phyloP scores from a whole-genome alignment of 192 early-diverging fungal genomes.

The Backusella morwellensis region DNA sequence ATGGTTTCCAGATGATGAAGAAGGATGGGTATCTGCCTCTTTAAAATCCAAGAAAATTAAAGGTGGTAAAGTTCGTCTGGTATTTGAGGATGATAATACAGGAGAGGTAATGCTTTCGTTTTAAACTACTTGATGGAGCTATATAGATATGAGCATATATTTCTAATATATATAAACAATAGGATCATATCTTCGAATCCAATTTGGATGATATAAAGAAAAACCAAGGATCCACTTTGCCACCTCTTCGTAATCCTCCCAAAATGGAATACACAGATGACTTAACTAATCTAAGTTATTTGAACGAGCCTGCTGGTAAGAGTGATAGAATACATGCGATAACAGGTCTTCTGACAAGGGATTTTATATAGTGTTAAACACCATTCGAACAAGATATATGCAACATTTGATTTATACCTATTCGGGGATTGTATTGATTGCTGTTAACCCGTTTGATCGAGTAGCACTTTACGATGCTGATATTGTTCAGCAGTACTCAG shows the following conservation, averaged over 20 bases:
- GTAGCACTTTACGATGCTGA: constrained; percentile 89
- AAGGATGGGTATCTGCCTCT: constrained; percentile 82
- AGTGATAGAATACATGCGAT: not conserved
- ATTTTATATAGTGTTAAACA: constrained; percentile 74
- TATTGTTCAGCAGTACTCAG: constrained; percentile 91
- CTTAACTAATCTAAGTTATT: constrained; percentile 86
- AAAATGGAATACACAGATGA: constrained; percentile 87
- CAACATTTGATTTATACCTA: constrained; percentile 98
- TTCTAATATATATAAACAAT: not conserved
- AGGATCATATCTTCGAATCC: constrained; percentile 72
- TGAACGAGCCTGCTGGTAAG: constrained; percentile 86
- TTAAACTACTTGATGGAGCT: not conserved
- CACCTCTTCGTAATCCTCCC: constrained; percentile 94
- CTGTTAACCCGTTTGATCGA: constrained; percentile 92
- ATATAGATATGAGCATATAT: not conserved
- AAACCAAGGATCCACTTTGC: constrained; percentile 68
- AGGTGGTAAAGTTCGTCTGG: constrained; percentile 57
- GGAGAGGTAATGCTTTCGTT: constrained; percentile 11
- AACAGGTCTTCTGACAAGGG: not conserved
- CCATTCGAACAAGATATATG: constrained; percentile 84
- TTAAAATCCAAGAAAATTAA: constrained; percentile 54
- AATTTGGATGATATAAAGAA: constrained; percentile 68
- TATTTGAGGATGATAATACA: constrained; percentile 57
- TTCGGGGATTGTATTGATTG: constrained; percentile 97
- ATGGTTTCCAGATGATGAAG: constrained; percentile 85